Conservation (phyloP, 441 rosid genomes). For the Manihot esculenta region DNA sequence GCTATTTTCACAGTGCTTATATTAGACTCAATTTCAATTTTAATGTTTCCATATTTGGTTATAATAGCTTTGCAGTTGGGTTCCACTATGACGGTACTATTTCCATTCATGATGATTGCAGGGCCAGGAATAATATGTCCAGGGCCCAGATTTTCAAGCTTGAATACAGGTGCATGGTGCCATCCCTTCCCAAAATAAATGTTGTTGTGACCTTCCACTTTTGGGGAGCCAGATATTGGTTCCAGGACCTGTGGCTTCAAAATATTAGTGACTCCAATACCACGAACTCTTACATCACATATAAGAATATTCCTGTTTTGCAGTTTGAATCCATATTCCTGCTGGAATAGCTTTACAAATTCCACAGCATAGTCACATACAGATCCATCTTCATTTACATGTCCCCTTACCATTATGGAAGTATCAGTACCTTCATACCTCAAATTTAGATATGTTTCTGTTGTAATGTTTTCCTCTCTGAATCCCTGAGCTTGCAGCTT, state of each 20-base stretch:
- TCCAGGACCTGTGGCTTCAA: conserved; percentile 63
- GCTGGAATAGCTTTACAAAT: conserved; percentile 76
- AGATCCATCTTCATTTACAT: conserved; percentile 41
- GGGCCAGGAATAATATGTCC: conserved; percentile 72
- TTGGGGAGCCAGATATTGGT: conserved; percentile 47
- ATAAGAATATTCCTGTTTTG: conserved; percentile 67
- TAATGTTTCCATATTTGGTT: conserved; percentile 87
- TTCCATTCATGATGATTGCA: conserved; percentile 93
- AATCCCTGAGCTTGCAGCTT: conserved; percentile 82
- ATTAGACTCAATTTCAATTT: conserved; percentile 57
- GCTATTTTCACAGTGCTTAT: conserved; percentile 42
- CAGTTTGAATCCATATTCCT: conserved; percentile 89
- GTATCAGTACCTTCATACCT: conserved; percentile 96
- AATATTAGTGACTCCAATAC: conserved; percentile 80
- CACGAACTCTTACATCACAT: conserved; percentile 92
- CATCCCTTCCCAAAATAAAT: conserved; percentile 74
- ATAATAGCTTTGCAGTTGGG: conserved; percentile 75
- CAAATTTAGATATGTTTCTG: conserved; percentile 77
- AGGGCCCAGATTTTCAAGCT: conserved; percentile 71
- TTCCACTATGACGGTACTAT: conserved; percentile 88
- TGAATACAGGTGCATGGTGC: conserved; percentile 69
- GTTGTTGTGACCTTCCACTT: conserved; percentile 57
- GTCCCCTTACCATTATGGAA: conserved; percentile 84
- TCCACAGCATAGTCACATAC: conserved; percentile 62
- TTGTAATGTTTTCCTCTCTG: conserved; percentile 52